These are phyloP conservation scores for Suillus bovinus DNA, from an alignment of 768 basidiomycete species.

Conservation along the genomic window DNA sequence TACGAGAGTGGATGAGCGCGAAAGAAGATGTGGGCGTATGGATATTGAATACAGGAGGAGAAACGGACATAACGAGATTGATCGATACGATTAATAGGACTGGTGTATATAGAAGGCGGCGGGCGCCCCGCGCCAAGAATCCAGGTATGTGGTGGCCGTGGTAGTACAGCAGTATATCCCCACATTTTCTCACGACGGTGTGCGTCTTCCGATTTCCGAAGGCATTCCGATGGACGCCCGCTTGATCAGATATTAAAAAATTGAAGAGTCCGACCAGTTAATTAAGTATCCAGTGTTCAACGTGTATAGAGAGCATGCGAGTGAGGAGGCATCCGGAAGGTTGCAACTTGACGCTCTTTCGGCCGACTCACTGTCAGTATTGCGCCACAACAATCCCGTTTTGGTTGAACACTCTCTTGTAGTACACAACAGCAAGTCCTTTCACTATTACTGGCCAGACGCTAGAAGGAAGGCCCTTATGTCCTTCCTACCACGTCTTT, in stretches of 20 bases:
- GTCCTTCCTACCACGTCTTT: constrained; percentile 52
- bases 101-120: neutral
- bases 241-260: neutral
- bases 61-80: constrained; percentile 26
- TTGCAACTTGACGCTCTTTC: neutral
- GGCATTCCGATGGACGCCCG: neutral
- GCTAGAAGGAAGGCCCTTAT: constrained; percentile 32
- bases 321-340: neutral
- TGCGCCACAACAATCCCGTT: neutral
- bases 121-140: neutral
- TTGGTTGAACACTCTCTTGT: neutral
- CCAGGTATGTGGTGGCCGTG: neutral
- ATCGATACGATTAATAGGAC: neutral
- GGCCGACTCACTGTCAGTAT: neutral
- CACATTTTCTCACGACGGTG: neutral
- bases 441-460: constrained; percentile 3
- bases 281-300: neutral
- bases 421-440: constrained; percentile 2
- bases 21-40: constrained; percentile 79
- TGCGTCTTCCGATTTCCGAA: neutral
- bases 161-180: neutral
- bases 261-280: neutral
- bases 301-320: neutral
- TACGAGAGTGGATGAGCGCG: constrained; percentile 73
- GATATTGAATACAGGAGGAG: constrained; percentile 60